Evolutionary conservation across 371 early-diverging fungal species (phyloP).

Genomic region (Lichtheimia ornata): DNA sequence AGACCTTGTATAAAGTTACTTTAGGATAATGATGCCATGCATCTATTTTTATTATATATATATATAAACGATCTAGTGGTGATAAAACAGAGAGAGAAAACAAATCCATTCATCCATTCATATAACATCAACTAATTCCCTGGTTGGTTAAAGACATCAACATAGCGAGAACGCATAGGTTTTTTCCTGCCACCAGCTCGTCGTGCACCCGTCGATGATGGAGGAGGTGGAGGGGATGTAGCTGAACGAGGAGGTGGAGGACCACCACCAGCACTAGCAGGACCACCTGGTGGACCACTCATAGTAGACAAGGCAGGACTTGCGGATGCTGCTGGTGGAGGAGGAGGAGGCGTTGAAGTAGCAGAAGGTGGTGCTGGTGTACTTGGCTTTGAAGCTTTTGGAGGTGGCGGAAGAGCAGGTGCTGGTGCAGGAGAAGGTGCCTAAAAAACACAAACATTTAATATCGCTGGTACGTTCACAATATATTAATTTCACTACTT

Average conservation of each 20-base stretch:
- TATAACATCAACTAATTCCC: conserved; percentile 3
- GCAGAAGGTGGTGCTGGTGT: conserved; percentile 20
- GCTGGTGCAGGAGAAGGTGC: neutral
- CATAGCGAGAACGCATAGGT: conserved; percentile 50
- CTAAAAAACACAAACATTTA: neutral
- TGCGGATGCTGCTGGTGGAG: conserved; percentile 30
- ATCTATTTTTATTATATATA: no score
- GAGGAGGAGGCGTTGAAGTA: conserved; percentile 31
- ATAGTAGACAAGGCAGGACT: conserved; percentile 3
- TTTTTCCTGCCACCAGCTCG: conserved; percentile 32
- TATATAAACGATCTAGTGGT: neutral
- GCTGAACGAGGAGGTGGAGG: conserved; percentile 10
- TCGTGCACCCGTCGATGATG: conserved; percentile 20
- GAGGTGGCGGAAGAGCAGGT: conserved; percentile 4
- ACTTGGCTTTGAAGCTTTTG: conserved; percentile 5
- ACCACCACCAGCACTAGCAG: no score
- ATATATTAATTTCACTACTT: conserved; percentile 11
- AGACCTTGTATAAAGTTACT: no score
- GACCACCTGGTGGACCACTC: neutral
- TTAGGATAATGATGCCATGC: no score
- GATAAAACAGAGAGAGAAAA: neutral
- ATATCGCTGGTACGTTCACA: neutral
- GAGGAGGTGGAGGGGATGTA: conserved; percentile 18
- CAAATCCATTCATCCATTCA: neutral
- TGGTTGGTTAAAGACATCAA: conserved; percentile 49